A percentile compares a stretch with the other conserved stretches of the same genome.
Evolutionary conservation across 495 filamentous ascomycete species (phyloP).

Genomic region (Trichoderma reesei): DNA sequence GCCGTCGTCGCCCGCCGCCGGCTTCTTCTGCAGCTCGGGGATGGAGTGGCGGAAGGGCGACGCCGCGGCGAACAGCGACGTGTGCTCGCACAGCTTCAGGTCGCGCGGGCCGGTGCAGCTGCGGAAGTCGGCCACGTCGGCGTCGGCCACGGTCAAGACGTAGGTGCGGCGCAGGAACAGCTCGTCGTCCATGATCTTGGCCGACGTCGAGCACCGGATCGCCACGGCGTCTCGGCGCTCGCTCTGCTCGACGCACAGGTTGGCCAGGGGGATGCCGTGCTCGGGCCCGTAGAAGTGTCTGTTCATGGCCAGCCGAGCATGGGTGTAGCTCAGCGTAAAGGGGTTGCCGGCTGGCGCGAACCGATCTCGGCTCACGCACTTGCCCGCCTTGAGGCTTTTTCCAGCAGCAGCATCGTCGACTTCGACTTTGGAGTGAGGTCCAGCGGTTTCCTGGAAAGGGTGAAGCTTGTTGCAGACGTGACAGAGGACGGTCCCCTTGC

Average conservation of each 20-base stretch:
- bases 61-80: neutral
- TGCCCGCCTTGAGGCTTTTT: neutral
- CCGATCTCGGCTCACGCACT: neutral
- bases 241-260: neutral
- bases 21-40: conserved; percentile 8
- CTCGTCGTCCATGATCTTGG: conserved; percentile 7
- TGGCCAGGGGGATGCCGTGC: neutral
- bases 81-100: conserved; percentile 11
- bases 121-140: conserved; percentile 3
- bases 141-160: neutral
- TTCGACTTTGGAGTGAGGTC: neutral
- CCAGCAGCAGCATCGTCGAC: neutral
- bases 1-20: neutral
- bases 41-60: conserved; percentile 1
- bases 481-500: neutral
- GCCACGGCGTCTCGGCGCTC: neutral
- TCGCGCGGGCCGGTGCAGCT: conserved; percentile 1
- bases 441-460: neutral
- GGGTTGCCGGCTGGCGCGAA: conserved; percentile 4
- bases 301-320: conserved; percentile 3
- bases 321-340: neutral
- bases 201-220: neutral
- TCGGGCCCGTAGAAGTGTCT: conserved; percentile 4
- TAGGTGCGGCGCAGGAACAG: conserved; percentile 7
- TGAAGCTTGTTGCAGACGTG: neutral